Conservation (phyloP, 805 yeast genomes). For the Zygosaccharomyces siamensis region DNA sequence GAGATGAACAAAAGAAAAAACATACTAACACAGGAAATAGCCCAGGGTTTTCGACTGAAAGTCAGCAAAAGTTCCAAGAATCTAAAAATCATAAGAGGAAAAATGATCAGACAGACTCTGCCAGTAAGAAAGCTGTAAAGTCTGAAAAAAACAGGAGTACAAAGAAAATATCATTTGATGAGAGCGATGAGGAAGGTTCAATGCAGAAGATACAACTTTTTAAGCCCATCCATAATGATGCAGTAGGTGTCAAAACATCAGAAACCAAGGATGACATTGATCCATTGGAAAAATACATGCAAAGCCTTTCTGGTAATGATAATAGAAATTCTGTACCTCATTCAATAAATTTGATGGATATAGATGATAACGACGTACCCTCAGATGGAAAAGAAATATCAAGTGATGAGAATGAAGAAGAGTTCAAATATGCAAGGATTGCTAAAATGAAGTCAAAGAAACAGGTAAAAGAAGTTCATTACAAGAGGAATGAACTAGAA, state of each 20-base stretch:
- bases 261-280: slow-evolving; percentile 29
- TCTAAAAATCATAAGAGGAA: slow-evolving; percentile 45
- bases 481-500: slow-evolving; percentile 37
- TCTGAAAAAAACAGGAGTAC: slow-evolving; percentile 3
- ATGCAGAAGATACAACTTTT: neutral
- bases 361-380: slow-evolving; percentile 21
- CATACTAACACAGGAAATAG: slow-evolving; percentile 7
- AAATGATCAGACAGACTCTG: slow-evolving; percentile 15
- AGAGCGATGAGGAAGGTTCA: slow-evolving; percentile 15
- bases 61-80: slow-evolving; percentile 43
- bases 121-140: slow-evolving; percentile 1
- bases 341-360: slow-evolving; percentile 21
- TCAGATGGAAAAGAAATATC: slow-evolving; percentile 30
- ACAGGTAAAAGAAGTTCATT: slow-evolving; percentile 27
- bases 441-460: slow-evolving; percentile 40
- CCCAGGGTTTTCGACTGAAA: slow-evolving; percentile 20
- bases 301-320: slow-evolving; percentile 3
- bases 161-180: slow-evolving; percentile 14
- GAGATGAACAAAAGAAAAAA: slow-evolving; percentile 23
- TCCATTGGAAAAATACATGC: slow-evolving; percentile 46
- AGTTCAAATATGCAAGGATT: slow-evolving; percentile 35
- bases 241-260: neutral
- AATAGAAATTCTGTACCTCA: slow-evolving; percentile 8
- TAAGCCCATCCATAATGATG: neutral
- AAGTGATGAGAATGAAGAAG: slow-evolving; percentile 37